Percentiles rank a stretch among this genome's conserved stretches.
Evolutionary conservation across 257 asterid genomes (phyloP).

Genomic region (Voacanga thouarsii): DNA sequence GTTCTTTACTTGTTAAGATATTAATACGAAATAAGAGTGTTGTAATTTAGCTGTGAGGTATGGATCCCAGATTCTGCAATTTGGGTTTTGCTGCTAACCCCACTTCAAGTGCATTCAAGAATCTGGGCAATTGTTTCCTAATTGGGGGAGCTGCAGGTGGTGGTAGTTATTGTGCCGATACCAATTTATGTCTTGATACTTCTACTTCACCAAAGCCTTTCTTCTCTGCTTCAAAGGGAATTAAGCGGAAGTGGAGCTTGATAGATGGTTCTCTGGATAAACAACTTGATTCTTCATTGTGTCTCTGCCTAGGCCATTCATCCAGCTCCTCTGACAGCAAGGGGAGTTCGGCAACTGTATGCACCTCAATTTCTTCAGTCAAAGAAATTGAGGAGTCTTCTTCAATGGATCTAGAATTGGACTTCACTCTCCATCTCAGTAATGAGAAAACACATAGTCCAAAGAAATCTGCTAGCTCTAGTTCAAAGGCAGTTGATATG

Average conservation of each 20-base stretch:
- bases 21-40: conserved; percentile 42
- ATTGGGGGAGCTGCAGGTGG: conserved; percentile 42
- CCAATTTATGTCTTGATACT: conserved; percentile 71
- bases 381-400: conserved; percentile 78
- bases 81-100: conserved; percentile 76
- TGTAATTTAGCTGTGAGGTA: conserved; percentile 41
- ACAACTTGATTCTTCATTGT: conserved; percentile 42
- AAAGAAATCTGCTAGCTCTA: conserved; percentile 38
- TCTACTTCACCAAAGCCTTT: conserved; percentile 43
- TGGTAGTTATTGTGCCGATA: conserved; percentile 52
- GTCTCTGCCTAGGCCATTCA: conserved; percentile 73
- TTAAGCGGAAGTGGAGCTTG: conserved; percentile 69
- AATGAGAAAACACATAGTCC: conserved; percentile 54
- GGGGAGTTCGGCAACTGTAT: conserved; percentile 84
- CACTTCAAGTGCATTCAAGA: conserved; percentile 52
- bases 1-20: conserved; percentile 48
- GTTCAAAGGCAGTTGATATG: conserved; percentile 30
- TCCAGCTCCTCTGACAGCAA: conserved; percentile 94
- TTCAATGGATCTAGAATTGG: conserved; percentile 91
- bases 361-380: conserved; percentile 82
- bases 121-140: conserved; percentile 55
- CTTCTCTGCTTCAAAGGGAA: conserved; percentile 47
- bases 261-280: conserved; percentile 37
- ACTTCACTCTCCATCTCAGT: conserved; percentile 76
- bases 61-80: conserved; percentile 72